Base-by-base conservation (phyloP, 2,329 filamentous ascomycete genomes). In the Dissoconium aciculare region DNA sequence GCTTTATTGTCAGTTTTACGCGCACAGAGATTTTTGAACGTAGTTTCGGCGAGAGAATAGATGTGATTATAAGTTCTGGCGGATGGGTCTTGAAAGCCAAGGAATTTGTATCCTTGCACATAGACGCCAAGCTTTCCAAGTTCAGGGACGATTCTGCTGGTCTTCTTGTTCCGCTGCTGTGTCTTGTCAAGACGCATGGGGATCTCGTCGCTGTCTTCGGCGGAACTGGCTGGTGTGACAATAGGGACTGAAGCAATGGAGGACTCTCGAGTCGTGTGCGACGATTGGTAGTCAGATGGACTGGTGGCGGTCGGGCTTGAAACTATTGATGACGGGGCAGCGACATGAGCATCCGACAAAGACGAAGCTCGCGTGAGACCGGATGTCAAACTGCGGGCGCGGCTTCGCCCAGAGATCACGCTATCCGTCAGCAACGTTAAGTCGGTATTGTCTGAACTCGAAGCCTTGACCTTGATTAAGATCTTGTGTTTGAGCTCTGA, bases 51-150 rank as follows among this genome's bases (percentile, higher is more conserved):
- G 58, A 95, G 84, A 0, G 89, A 95, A 55, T 89, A 85, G 45
- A 95, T 81, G 58, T 98, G 89, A 55, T 95, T 95, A 62, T 74
- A 89, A 25, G 73, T 72, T 58, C 82, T 83, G 44, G 83, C 85
- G 38, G 87, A 81, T 0, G 74, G 62, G 9, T 71, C 69, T 34
- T 76, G 72, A 50, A 93, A 93, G 25, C 81, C 78, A 69, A 38
- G 39, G 54, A 89, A 93, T 52, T 91, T 93, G 54, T 93, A 70
- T 14, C 74, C 74, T 40, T 69, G 66, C n/a, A 70, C 66, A 44
- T 78, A 78, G 3, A 95, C 80, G 15, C 84, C 89, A 6, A 98
- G 69, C 21, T 81, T 78, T 11, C 19, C 87, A 4, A 98, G 69
- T 12, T 76, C 69, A 38, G 77, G 78, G 40, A 78, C 74, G 37